Percentiles rank a stretch among this genome's conserved stretches.
phyloP scores from a whole-genome alignment of 2,329 filamentous ascomycete genomes.

The Teratosphaeria destructans region DNA sequence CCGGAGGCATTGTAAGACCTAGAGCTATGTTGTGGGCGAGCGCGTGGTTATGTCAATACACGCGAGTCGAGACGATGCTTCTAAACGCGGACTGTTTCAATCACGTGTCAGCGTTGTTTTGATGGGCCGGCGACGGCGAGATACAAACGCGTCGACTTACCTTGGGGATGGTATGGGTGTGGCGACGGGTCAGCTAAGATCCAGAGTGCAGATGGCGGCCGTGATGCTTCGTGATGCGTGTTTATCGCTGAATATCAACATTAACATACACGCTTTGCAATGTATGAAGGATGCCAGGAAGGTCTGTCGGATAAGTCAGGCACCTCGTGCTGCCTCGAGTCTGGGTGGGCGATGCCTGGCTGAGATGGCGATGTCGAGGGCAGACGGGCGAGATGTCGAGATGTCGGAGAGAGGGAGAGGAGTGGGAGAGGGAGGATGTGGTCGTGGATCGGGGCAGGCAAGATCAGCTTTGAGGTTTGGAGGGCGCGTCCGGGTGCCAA shows the following conservation, averaged over 20 bases:
- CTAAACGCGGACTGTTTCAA: conserved; percentile 9
- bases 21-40: conserved; percentile 1
- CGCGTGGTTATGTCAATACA: not conserved
- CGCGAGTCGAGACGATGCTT: not conserved
- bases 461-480: not conserved
- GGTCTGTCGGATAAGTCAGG: conserved; percentile 6
- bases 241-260: conserved; percentile 16
- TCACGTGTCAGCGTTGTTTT: conserved; percentile 18
- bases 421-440: not conserved
- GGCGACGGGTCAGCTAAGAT: conserved; percentile 8
- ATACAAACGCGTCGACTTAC: conserved; percentile 7
- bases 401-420: not conserved
- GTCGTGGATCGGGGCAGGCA: not conserved
- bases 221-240: conserved; percentile 13
- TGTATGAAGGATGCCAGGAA: conserved; percentile 10
- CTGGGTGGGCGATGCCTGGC: conserved; percentile 1
- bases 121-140: conserved; percentile 3
- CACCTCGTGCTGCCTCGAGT: conserved; percentile 1
- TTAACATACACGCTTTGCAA: conserved; percentile 20
- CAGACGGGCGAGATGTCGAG: not conserved
- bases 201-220: conserved; percentile 13
- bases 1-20: conserved; percentile 26
- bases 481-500: not conserved
- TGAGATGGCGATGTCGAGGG: conserved; percentile 5
- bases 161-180: not conserved